Percentiles rank a stretch among this genome's conserved stretches.
Evolutionary conservation across 2,329 filamentous ascomycete genomes (phyloP).

Genomic region (Graphilbum sp.): DNA sequence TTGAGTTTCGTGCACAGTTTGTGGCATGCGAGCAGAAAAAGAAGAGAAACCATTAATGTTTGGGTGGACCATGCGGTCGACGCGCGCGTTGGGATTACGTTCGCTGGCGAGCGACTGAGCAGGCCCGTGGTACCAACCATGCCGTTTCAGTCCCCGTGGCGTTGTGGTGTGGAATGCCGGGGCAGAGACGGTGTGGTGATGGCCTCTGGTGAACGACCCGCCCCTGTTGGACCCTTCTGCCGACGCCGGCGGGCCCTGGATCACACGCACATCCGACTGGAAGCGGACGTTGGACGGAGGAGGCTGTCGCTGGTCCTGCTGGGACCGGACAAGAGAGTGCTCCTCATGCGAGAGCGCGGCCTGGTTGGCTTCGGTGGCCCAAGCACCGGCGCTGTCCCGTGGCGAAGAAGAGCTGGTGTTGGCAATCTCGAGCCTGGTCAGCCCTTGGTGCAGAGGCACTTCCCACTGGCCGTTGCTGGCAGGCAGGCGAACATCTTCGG

Average conservation of each 20-base stretch:
- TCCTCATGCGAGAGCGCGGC: slow-evolving; percentile 39
- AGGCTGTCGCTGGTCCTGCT: slow-evolving; percentile 1
- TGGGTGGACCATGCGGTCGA: slow-evolving; percentile 41
- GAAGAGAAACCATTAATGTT: slow-evolving; percentile 19
- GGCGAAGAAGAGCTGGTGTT: slow-evolving; percentile 30
- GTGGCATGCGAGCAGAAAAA: slow-evolving; percentile 9
- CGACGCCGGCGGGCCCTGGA: slow-evolving; percentile 9
- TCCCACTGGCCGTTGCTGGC: slow-evolving; percentile 35
- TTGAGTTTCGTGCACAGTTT: slow-evolving; percentile 6
- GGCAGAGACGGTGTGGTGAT: slow-evolving; percentile 45
- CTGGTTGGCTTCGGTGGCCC: slow-evolving; percentile 39
- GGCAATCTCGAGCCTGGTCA: slow-evolving; percentile 51
- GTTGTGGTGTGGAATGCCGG: slow-evolving; percentile 31
- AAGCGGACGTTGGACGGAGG: slow-evolving; percentile 36
- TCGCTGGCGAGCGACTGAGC: slow-evolving; percentile 9
- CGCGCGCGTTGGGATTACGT: slow-evolving; percentile 17
- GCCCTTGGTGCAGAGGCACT: slow-evolving; percentile 45
- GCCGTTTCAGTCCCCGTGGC: slow-evolving; percentile 45
- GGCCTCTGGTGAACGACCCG: slow-evolving; percentile 13
- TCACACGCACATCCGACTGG: slow-evolving; percentile 26
- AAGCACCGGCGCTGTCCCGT: slow-evolving; percentile 33
- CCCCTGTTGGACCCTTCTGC: background rate
- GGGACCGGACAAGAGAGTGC: slow-evolving; percentile 22
- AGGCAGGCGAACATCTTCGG: slow-evolving; percentile 30
- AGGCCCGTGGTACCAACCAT: slow-evolving; percentile 55